phyloP scores from a whole-genome alignment of 148 eudicot species.

The Suaeda aralocaspica region DNA sequence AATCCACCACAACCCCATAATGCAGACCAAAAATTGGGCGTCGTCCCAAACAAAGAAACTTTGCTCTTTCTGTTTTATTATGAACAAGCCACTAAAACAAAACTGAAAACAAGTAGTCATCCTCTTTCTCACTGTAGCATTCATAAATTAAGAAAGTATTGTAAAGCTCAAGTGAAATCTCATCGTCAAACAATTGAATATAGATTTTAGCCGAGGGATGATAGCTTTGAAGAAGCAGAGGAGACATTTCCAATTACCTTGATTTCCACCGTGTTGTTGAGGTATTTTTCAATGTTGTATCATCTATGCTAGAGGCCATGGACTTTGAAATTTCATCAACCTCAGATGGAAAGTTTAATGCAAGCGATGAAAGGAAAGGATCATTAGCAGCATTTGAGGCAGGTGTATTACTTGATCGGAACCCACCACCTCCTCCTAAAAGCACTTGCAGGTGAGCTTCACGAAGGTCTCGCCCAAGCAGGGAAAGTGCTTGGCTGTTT shows the following conservation, averaged over 20 bases:
- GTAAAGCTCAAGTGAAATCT: neutral
- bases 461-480: slow-evolving; percentile 83
- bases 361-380: slow-evolving; percentile 73
- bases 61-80: neutral
- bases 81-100: neutral
- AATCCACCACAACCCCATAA: neutral
- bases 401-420: slow-evolving; percentile 41
- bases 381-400: slow-evolving; percentile 41
- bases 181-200: neutral
- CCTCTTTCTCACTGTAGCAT: neutral
- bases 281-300: slow-evolving; percentile 35
- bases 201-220: neutral
- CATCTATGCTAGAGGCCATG: slow-evolving; percentile 52
- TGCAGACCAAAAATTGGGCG: no score
- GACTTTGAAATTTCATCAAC: slow-evolving; percentile 70
- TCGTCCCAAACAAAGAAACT: neutral
- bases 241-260: slow-evolving; percentile 41
- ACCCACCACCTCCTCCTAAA: slow-evolving; percentile 68
- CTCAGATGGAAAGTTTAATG: slow-evolving; percentile 63
- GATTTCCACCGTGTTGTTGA: slow-evolving; percentile 60
- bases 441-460: slow-evolving; percentile 92
- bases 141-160: no score
- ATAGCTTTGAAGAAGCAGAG: slow-evolving; percentile 1
- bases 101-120: neutral
- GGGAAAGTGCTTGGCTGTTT: slow-evolving; percentile 68